Evolutionary conservation across 805 yeast genomes (phyloP).

Genomic region (Teunomyces cretensis): DNA sequence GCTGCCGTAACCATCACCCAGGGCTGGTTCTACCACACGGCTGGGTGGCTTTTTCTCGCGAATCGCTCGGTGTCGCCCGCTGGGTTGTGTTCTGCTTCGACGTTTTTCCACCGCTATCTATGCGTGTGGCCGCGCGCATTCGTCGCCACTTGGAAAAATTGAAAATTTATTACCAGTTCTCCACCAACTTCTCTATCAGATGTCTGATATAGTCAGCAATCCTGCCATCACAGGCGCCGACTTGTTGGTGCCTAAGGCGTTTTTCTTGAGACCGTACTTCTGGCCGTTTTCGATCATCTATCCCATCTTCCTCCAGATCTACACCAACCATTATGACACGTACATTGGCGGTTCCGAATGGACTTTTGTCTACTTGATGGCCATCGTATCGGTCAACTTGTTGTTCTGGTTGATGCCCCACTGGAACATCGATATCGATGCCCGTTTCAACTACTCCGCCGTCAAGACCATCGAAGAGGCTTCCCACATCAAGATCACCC

Average conservation of each 20-base stretch:
- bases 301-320: slow-evolving; percentile 69
- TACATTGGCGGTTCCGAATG: slow-evolving; percentile 90
- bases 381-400: slow-evolving; percentile 69
- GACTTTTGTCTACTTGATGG: slow-evolving; percentile 86
- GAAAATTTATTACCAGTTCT: slow-evolving; percentile 1
- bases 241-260: slow-evolving; percentile 68
- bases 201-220: slow-evolving; percentile 59
- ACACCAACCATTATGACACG: slow-evolving; percentile 66
- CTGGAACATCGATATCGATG: slow-evolving; percentile 78
- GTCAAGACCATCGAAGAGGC: slow-evolving; percentile 63
- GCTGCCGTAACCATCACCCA: too few species aligned
- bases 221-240: slow-evolving; percentile 71
- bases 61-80: not conserved
- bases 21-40: too few species aligned
- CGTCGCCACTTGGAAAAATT: slow-evolving; percentile 6
- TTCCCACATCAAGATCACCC: slow-evolving; percentile 67
- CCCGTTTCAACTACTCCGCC: slow-evolving; percentile 63
- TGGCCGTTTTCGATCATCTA: slow-evolving; percentile 80
- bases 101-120: not conserved
- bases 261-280: slow-evolving; percentile 67
- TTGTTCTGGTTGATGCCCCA: slow-evolving; percentile 87
- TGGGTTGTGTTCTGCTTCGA: not conserved
- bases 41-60: not conserved
- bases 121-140: not conserved
- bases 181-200: slow-evolving; percentile 10